Conservation (phyloP, 305 asterid genomes). For the Fraxinus velutina region DNA sequence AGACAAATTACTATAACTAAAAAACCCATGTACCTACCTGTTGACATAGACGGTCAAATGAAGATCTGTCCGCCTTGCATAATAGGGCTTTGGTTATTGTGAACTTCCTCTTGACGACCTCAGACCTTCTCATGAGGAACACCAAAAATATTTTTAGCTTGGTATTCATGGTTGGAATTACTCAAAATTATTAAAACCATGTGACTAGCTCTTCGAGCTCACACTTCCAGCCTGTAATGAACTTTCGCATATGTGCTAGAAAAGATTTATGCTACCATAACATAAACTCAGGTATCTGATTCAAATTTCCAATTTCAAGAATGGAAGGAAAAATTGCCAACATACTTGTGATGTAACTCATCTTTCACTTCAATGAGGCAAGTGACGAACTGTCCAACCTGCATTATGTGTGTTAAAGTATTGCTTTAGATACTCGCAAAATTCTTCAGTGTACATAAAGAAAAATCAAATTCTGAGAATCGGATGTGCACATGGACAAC, state of each 20-base stretch:
- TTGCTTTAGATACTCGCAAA: not conserved
- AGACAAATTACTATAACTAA: not conserved
- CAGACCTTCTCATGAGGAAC: constrained; percentile 46
- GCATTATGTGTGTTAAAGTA: constrained; percentile 28
- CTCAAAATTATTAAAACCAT: not conserved
- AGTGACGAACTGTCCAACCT: constrained; percentile 73
- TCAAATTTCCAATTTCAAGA: constrained; percentile 1
- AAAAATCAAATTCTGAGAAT: not conserved
- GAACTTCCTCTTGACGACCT: constrained; percentile 58
- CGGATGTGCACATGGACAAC: not conserved
- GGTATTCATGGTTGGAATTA: not conserved
- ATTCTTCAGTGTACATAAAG: not conserved
- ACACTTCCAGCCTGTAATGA: not conserved
- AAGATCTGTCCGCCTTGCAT: constrained; percentile 72
- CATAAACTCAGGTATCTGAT: not conserved
- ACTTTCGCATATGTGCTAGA: not conserved
- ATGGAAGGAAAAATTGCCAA: constrained; percentile 12
- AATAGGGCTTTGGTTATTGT: constrained; percentile 70
- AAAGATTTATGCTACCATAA: not conserved
- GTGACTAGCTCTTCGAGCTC: not conserved
- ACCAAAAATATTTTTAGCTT: not conserved
- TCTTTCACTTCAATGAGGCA: constrained; percentile 72
- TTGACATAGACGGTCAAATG: constrained; percentile 66
- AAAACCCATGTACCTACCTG: constrained; percentile 46
- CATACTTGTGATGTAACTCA: constrained; percentile 75